These are phyloP conservation scores for Vanrija humicola DNA, from an alignment of 1,284 basidiomycete genomes.

Conservation along the genomic window DNA sequence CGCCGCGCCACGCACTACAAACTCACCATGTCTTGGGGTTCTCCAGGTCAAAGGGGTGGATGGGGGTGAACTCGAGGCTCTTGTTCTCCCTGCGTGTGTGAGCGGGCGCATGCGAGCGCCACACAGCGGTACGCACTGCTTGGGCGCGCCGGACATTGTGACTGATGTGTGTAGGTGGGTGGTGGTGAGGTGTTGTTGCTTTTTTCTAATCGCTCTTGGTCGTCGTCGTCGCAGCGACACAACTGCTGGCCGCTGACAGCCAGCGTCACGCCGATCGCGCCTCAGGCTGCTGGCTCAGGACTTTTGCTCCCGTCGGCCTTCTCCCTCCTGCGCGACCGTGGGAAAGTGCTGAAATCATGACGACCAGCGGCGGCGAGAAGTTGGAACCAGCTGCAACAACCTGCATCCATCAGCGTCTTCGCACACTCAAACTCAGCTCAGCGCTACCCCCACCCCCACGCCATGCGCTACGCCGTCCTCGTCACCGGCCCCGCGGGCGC, in stretches of 20 bases:
- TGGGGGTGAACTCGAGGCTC: conserved; percentile 35
- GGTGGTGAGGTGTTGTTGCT: neutral
- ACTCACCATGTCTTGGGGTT: conserved; percentile 47
- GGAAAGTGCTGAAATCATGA: neutral
- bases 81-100: neutral
- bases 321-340: neutral
- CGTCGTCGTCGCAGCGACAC: too few species aligned
- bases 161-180: neutral
- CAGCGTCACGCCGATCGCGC: too few species aligned
- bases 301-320: too few species aligned
- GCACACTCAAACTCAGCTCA: neutral
- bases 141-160: neutral
- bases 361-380: neutral
- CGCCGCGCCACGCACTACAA: neutral
- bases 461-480: conserved; percentile 86
- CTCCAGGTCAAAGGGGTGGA: conserved; percentile 49
- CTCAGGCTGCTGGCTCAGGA: too few species aligned
- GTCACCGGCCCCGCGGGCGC: conserved; percentile 77
- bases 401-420: neutral
- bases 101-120: too few species aligned
- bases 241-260: too few species aligned
- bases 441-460: neutral
- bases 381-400: neutral
- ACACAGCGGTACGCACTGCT: neutral
- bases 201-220: too few species aligned